Evolutionary conservation across 805 yeast genomes (phyloP), one percentile per base, ranked within the genome.

Genomic region (Starmerella apicola): DNA sequence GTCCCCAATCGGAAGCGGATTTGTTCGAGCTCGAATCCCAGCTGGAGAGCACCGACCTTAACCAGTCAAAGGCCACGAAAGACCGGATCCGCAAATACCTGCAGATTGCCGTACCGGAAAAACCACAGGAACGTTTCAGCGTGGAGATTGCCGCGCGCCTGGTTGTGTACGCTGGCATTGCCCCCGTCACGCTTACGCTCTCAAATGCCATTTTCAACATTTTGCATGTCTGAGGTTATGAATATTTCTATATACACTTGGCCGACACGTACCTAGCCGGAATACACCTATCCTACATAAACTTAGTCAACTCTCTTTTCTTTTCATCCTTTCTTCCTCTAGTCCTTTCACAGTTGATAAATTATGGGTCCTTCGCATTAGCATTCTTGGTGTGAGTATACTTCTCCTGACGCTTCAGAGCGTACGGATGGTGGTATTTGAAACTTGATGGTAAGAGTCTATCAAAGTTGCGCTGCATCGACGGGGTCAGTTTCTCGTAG

Each of bases 91-190:
- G 33, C 22, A 30, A 30, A 22, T 32, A 49, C 24, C 25, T 33
- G 20, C 48, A 51, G 13, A 38, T 50, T 28, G 42, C 53, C 6
- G 46, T 48, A 5, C 51, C 60, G 23, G 49, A 45, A 23, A 48
- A 43, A 10, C 65, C 64, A 2, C 56, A 67, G 16, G 55, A 52
- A 3, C 67, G 86, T 36, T 77, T 78, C 50, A 85, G 76, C 41
- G 76, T 80, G 23, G 88, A 80, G 45, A 80, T 83, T 3, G 60
- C 82, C 24, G 85, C 91, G 8, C 68, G 94, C 51, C 63, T 81
- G 45, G 60, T 80, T 15, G 81, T 85, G 1, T 88, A 88, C 60
- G 78, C 81, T 1, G 97, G 97, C 0, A 74, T 88, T 22, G 70
- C 91, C 0, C 51, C 66, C 21, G 59, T 70, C 24, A 78, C 81